Evolutionary conservation across 108 stramenopile species (phyloP).

Genomic region (Craspedostauros australis): DNA sequence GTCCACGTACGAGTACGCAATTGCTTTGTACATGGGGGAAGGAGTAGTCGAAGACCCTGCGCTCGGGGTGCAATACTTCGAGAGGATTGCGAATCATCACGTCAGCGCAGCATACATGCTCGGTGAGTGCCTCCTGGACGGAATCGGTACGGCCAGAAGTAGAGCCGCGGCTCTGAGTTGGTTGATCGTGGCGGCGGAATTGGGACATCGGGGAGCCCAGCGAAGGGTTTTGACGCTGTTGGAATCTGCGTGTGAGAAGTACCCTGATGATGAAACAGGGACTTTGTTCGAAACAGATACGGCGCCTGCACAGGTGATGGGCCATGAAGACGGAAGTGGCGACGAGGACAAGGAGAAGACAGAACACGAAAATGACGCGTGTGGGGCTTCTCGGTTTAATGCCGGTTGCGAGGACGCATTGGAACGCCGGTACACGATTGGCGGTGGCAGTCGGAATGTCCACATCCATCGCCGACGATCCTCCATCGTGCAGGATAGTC

Average conservation of each 20-base stretch:
- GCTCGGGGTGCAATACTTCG: slow-evolving; percentile 34
- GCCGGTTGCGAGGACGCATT: background rate
- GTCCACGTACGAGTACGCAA: slow-evolving; percentile 44
- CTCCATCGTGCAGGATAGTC: slow-evolving; percentile 42
- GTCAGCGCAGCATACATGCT: slow-evolving; percentile 61
- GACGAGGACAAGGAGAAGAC: slow-evolving; percentile 17
- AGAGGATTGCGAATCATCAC: slow-evolving; percentile 41
- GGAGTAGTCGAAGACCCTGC: slow-evolving; percentile 40
- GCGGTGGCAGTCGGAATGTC: slow-evolving; percentile 34
- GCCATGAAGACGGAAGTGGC: background rate
- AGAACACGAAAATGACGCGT: slow-evolving; percentile 15
- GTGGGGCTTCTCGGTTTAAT: slow-evolving; percentile 10
- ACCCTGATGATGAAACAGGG: too few relatives aligned
- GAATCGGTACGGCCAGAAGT: slow-evolving; percentile 37
- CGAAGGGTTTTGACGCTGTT: slow-evolving; percentile 48
- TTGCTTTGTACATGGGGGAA: slow-evolving; percentile 55
- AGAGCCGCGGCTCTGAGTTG: slow-evolving; percentile 45
- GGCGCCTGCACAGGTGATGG: background rate
- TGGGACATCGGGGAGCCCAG: slow-evolving; percentile 58
- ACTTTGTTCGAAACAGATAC: too few relatives aligned
- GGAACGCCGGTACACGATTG: slow-evolving; percentile 30
- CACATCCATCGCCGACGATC: slow-evolving; percentile 30
- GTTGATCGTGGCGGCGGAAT: slow-evolving; percentile 47
- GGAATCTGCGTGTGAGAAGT: slow-evolving; percentile 31
- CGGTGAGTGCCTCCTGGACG: slow-evolving; percentile 57